phyloP scores from a whole-genome alignment of 352 stramenopile species.

The Pythium aphanidermatum region DNA sequence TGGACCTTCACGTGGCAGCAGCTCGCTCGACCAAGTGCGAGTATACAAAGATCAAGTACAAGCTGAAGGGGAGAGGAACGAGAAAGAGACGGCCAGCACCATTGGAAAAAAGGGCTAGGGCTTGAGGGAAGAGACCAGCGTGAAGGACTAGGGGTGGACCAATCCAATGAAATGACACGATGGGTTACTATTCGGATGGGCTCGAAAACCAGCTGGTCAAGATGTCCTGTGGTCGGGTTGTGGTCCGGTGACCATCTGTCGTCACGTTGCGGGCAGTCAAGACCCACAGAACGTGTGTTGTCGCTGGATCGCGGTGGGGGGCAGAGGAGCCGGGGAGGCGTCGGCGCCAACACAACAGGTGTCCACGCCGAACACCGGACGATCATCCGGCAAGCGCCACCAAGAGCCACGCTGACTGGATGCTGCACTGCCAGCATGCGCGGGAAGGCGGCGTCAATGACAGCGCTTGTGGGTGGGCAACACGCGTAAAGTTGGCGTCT shows the following conservation, averaged over 20 bases:
- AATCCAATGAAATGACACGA: conserved; percentile 8
- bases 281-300: not conserved
- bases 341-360: conserved; percentile 8
- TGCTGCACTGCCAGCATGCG: no score
- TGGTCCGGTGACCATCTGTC: not conserved
- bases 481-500: no score
- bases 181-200: conserved; percentile 10
- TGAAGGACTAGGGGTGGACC: conserved; percentile 5
- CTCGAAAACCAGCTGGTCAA: conserved; percentile 14
- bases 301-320: no score
- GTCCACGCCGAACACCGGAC: conserved; percentile 16
- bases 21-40: conserved; percentile 3
- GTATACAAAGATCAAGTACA: conserved; percentile 14
- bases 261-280: conserved; percentile 3
- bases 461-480: no score
- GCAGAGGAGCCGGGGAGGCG: conserved; percentile 15
- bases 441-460: no score
- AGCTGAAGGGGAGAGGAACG: conserved; percentile 6
- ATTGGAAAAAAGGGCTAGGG: conserved; percentile 14
- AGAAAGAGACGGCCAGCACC: conserved; percentile 18
- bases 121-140: conserved; percentile 13
- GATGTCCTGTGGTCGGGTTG: conserved; percentile 11
- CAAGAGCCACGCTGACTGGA: no score
- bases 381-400: no score
- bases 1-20: conserved; percentile 21